Percentiles rank a stretch among this genome's conserved stretches.
Conservation (phyloP, 805 yeast genomes). For the Candida lessepsii region DNA sequence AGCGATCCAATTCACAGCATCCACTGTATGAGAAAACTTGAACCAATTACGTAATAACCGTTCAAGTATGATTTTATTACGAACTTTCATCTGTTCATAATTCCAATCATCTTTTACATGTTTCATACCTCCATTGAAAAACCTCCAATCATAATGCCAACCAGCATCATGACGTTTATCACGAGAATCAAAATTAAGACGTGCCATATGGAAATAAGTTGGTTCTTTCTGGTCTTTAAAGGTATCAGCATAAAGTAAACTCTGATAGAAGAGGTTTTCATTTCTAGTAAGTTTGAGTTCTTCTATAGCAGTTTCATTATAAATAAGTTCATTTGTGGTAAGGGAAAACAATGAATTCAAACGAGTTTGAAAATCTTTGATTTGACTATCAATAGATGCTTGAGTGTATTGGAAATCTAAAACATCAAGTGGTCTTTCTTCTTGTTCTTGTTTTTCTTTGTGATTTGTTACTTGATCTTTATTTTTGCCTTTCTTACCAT, state of each 20-base stretch:
- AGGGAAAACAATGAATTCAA: conserved; percentile 11
- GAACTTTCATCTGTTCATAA: conserved; percentile 21
- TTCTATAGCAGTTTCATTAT: conserved; percentile 15
- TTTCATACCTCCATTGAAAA: conserved; percentile 57
- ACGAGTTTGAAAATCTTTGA: conserved; percentile 11
- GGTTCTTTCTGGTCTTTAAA: conserved; percentile 21
- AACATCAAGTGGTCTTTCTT: background rate
- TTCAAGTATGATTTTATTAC: conserved; percentile 23
- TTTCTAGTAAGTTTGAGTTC: conserved; percentile 15
- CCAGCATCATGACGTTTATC: conserved; percentile 41
- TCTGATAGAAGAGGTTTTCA: conserved; percentile 24
- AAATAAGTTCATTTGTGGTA: conserved; percentile 21
- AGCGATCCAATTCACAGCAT: conserved; percentile 27
- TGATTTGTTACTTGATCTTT: background rate
- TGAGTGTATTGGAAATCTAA: conserved; percentile 23
- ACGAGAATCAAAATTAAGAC: conserved; percentile 27
- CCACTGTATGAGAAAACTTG: conserved; percentile 23
- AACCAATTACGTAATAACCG: conserved; percentile 27
- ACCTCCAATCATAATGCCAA: conserved; percentile 60
- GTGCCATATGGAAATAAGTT: conserved; percentile 40
- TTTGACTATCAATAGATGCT: conserved; percentile 17
- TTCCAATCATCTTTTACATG: conserved; percentile 35
- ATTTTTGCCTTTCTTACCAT: too few species aligned
- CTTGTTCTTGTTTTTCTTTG: background rate
- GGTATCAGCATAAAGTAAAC: conserved; percentile 20